Evolutionary conservation across 257 asterid species (phyloP), one percentile per base, ranked within the genome.

Genomic region (Gentiana straminea): DNA sequence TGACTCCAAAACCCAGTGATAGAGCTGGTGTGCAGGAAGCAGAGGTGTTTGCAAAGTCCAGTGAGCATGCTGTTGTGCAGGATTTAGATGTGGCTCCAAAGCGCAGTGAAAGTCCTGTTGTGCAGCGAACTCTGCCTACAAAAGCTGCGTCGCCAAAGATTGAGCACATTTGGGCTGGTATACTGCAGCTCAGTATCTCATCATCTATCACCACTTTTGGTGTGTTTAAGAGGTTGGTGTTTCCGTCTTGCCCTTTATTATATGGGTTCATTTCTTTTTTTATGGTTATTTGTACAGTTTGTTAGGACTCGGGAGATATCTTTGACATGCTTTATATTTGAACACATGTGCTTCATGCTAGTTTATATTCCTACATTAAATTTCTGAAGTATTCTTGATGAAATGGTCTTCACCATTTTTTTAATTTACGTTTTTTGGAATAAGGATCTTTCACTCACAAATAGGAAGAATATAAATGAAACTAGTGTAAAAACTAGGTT

Each of bases 161-260:
- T 52, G 79, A 79, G 50, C 73, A 66, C 63, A 47, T 77, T 44
- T 92, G 99, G 99, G 78, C 80, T 58, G 95, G 99, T 56, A 51
- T 51, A 34, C 82, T 92, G 65, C 91, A 88, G 82, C 80, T 92
- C 54, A 78, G 52, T 54, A 63, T 71, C 39, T 71, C 94, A 48
- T 80, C 94, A 52, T 63, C 79, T 13, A 68, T 92, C 59, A 70
- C 69, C 15, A 92, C 83, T 57, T 63, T 80, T 61, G 82, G 89
- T 49, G 63, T 62, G 8, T 88, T 79, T 57, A 80, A 63, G 70
- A 92, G 99, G 99, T 88, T 53, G 33, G 52, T 3, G 12, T 8
- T 51, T 35, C 49, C 50, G 13, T 2, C 48, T 51, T n/a, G 46
- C 8, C 24, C 24, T 24, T 2, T 41, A 5, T 41, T 7, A 5